phyloP scores from a whole-genome alignment of 768 basidiomycete species.

The Hortiboletus campestris region DNA sequence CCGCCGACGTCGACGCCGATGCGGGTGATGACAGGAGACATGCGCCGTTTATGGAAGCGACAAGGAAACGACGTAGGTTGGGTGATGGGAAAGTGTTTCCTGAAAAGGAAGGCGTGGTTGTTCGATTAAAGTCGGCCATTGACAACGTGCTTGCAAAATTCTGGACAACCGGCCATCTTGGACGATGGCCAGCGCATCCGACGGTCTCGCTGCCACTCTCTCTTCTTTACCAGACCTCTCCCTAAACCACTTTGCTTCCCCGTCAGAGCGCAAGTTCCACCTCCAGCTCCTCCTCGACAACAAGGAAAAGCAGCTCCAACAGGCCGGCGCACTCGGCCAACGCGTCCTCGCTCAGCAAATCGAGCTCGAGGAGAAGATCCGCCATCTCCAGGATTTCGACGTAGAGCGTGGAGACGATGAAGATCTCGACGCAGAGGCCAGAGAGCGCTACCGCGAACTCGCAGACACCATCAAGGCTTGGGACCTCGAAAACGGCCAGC shows the following conservation, averaged over 20 bases:
- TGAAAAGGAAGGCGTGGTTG: background rate
- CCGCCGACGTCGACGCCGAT: slow-evolving; percentile 37
- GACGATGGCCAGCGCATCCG: slow-evolving; percentile 42
- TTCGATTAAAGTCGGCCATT: background rate
- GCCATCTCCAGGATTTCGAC: slow-evolving; percentile 72
- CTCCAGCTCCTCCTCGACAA: slow-evolving; percentile 74
- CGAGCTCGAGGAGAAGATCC: slow-evolving; percentile 86
- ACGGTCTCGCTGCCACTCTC: slow-evolving; percentile 32
- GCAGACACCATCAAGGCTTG: slow-evolving; percentile 71
- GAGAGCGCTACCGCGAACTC: slow-evolving; percentile 73
- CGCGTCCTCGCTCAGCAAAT: slow-evolving; percentile 91
- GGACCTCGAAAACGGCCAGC: slow-evolving; percentile 76
- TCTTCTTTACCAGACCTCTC: slow-evolving; percentile 44
- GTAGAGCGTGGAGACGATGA: slow-evolving; percentile 62
- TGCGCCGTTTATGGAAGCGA: background rate
- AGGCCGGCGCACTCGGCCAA: slow-evolving; percentile 90
- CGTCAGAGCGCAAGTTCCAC: slow-evolving; percentile 60
- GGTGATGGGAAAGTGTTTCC: slow-evolving; percentile 11
- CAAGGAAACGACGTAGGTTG: background rate
- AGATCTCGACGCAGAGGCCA: slow-evolving; percentile 63
- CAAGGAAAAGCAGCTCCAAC: slow-evolving; percentile 91
- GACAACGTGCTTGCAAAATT: slow-evolving; percentile 6
- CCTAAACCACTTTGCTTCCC: slow-evolving; percentile 41
- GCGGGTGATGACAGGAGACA: slow-evolving; percentile 10
- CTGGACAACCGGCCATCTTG: slow-evolving; percentile 14